Conservation (phyloP, 2,329 filamentous ascomycete genomes). For the Monosporascus sp. region DNA sequence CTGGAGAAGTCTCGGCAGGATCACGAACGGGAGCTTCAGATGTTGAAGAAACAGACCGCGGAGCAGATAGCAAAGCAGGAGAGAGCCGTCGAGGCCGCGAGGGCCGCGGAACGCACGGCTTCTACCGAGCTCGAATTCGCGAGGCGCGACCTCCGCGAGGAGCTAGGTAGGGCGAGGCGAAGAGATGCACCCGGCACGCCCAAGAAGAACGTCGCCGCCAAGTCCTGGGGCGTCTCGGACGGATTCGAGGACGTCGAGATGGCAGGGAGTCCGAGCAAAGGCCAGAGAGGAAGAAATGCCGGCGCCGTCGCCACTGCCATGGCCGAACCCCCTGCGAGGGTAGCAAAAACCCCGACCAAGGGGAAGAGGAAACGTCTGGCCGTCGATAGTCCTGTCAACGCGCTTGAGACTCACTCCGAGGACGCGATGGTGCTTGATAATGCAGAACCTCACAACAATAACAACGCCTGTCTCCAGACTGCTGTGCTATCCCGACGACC, state of each 20-base stretch:
- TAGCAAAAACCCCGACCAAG: slow-evolving; percentile 53
- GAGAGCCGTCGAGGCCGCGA: slow-evolving; percentile 58
- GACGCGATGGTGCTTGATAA: slow-evolving; percentile 32
- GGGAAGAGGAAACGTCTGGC: slow-evolving; percentile 64
- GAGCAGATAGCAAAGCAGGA: slow-evolving; percentile 62
- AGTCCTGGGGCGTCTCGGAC: slow-evolving; percentile 58
- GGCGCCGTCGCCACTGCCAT: slow-evolving; percentile 40
- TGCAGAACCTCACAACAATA: slow-evolving; percentile 6
- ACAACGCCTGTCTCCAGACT: slow-evolving; percentile 8
- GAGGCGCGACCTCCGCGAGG: slow-evolving; percentile 65
- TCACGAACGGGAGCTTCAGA: slow-evolving; percentile 57
- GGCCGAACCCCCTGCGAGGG: slow-evolving; percentile 33
- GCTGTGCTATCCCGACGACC: slow-evolving; percentile 10
- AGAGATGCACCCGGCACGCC: slow-evolving; percentile 49
- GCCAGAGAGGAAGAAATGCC: slow-evolving; percentile 36
- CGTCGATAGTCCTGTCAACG: slow-evolving; percentile 61
- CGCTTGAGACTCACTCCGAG: slow-evolving; percentile 49
- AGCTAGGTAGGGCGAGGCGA: slow-evolving; percentile 39
- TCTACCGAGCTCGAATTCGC: slow-evolving; percentile 69
- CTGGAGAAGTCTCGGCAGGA: slow-evolving; percentile 56
- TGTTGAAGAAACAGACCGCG: slow-evolving; percentile 56
- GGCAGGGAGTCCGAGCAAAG: slow-evolving; percentile 48
- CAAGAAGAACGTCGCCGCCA: slow-evolving; percentile 50
- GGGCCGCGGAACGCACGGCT: slow-evolving; percentile 58
- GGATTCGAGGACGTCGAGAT: slow-evolving; percentile 70